These are phyloP conservation scores for Ceriops tagal DNA, from an alignment of 345 rosid genomes.

Conservation along the genomic window DNA sequence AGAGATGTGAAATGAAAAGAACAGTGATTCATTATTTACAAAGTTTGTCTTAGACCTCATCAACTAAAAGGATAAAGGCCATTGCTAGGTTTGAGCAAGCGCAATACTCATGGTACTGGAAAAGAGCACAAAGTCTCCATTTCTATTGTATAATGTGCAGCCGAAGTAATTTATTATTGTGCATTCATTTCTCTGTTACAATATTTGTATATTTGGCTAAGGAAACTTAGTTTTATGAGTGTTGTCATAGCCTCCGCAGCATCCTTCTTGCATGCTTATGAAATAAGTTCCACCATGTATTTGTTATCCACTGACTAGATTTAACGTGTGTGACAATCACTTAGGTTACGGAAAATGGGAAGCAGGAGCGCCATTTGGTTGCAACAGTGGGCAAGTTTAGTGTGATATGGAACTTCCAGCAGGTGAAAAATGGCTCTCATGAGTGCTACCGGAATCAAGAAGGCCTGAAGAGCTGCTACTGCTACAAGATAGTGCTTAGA, in stretches of 20 bases:
- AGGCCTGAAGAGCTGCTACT: conserved; percentile 82
- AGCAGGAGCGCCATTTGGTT: conserved; percentile 78
- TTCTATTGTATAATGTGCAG: neutral
- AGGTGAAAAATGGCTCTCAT: conserved; percentile 69
- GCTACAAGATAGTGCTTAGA: conserved; percentile 83
- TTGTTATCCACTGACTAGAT: neutral
- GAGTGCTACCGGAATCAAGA: conserved; percentile 75
- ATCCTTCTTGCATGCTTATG: neutral
- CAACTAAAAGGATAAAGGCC: neutral
- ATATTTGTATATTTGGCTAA: neutral
- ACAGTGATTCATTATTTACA: neutral
- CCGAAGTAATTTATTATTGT: neutral
- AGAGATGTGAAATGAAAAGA: neutral
- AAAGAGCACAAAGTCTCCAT: neutral
- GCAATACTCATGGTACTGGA: neutral
- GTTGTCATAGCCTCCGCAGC: too few relatives aligned
- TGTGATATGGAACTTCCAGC: conserved; percentile 85
- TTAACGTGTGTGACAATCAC: conserved; percentile 9
- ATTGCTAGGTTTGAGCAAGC: neutral
- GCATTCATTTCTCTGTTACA: neutral
- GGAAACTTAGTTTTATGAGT: neutral
- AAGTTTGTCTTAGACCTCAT: neutral
- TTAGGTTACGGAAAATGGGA: conserved; percentile 80
- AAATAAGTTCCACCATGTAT: neutral
- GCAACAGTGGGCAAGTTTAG: conserved; percentile 98